Percentiles rank a stretch among this genome's conserved stretches.
phyloP scores from a whole-genome alignment of 2,329 filamentous ascomycete species.

The Colletotrichum orchidophilum region DNA sequence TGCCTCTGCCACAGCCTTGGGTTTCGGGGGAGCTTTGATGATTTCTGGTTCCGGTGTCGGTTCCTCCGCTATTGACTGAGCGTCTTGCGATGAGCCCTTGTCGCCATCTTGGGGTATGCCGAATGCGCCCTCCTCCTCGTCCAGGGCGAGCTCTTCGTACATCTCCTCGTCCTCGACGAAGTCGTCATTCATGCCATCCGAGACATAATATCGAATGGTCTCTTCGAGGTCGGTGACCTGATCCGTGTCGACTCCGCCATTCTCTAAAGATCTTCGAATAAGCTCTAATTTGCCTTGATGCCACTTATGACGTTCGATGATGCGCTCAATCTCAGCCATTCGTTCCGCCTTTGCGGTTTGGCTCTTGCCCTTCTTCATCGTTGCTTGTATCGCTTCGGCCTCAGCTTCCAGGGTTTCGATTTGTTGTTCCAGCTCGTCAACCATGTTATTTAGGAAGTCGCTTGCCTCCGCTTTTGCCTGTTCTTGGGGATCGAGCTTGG shows the following conservation, averaged over 20 bases:
- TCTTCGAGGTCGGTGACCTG: constrained; percentile 91
- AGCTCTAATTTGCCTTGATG: constrained; percentile 94
- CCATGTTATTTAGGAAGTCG: constrained; percentile 86
- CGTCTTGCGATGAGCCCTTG: constrained; percentile 92
- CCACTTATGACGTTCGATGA: constrained; percentile 95
- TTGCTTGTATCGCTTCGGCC: constrained; percentile 84
- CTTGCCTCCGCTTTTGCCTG: constrained; percentile 90
- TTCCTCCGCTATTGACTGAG: constrained; percentile 91
- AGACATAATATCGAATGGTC: constrained; percentile 93
- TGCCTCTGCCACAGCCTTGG: constrained; percentile 56
- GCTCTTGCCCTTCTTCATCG: constrained; percentile 95
- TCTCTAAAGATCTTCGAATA: constrained; percentile 88
- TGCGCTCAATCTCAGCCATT: constrained; percentile 83
- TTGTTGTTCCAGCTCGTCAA: constrained; percentile 92
- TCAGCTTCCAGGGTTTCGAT: constrained; percentile 94
- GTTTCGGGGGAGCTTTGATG: constrained; percentile 49
- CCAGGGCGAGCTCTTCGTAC: constrained; percentile 92
- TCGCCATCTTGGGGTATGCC: constrained; percentile 85
- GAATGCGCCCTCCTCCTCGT: constrained; percentile 90
- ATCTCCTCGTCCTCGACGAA: constrained; percentile 94
- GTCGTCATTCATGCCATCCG: constrained; percentile 87
- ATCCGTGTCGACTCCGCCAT: constrained; percentile 87
- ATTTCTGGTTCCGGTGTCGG: constrained; percentile 66
- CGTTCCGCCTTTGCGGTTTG: constrained; percentile 85
- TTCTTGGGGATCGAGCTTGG: constrained; percentile 96